Conservation (phyloP, 208 protist genomes). For the Leishmania gerbilli region DNA sequence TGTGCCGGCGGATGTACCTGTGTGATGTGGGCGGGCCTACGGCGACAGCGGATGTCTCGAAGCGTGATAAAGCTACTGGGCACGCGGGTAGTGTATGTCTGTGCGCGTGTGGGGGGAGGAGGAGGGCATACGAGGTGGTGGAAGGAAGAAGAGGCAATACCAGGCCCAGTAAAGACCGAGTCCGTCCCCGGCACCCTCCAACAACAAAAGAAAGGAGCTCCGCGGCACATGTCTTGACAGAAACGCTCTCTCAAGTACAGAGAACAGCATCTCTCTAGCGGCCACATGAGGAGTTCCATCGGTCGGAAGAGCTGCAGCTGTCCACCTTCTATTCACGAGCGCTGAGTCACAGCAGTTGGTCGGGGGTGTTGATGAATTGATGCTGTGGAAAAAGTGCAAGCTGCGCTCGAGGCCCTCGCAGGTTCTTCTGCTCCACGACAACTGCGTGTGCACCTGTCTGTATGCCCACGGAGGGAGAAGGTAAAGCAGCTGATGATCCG, state of each 20-base stretch:
- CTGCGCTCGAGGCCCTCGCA: not conserved
- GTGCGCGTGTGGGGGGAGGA: not conserved
- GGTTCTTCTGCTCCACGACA: not conserved
- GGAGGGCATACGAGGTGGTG: not conserved
- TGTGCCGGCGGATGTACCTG: not conserved
- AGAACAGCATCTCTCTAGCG: not conserved
- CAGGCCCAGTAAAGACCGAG: not conserved
- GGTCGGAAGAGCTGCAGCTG: not conserved
- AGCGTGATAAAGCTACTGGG: not conserved
- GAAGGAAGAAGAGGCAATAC: not conserved
- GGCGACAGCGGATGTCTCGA: not conserved
- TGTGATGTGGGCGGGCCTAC: not conserved
- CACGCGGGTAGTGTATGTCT: not conserved
- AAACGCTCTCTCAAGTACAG: not conserved
- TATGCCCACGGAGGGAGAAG: not conserved
- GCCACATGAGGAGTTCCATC: not conserved
- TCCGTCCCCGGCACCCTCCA: not conserved
- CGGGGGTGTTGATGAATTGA: not conserved
- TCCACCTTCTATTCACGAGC: not conserved
- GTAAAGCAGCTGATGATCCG: not conserved
- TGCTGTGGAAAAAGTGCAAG: not conserved
- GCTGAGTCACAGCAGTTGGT: not conserved
- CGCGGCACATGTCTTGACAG: not conserved
- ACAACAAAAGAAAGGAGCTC: not conserved
- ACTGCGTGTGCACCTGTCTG: no score